These are phyloP conservation scores for Eimeria zaria DNA, from an alignment of 169 alveolate species.

Conservation along the genomic window DNA sequence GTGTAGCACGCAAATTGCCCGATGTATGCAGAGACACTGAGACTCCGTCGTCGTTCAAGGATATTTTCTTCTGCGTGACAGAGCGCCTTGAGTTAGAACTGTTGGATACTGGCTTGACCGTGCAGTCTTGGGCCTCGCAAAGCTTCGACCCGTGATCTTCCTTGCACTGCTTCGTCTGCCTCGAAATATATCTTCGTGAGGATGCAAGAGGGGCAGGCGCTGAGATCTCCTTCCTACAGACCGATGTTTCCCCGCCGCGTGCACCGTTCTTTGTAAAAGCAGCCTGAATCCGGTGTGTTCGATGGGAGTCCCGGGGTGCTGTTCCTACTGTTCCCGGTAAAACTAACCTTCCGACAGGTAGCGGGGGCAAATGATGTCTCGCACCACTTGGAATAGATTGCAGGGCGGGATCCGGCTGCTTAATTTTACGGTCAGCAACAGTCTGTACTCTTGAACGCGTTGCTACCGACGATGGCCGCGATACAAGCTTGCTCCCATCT, in stretches of 20 bases:
- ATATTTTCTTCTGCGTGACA: background rate
- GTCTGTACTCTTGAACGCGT: constrained; percentile 3
- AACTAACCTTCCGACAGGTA: constrained; percentile 26
- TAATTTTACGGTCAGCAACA: constrained; percentile 3
- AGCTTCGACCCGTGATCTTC: constrained; percentile 48
- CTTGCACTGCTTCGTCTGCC: constrained; percentile 46
- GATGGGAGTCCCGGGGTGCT: constrained; percentile 33
- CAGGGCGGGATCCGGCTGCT: background rate
- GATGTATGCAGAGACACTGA: background rate
- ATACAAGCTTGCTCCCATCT: constrained; percentile 38
- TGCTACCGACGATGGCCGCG: constrained; percentile 30
- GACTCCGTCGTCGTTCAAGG: background rate
- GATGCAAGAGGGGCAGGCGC: background rate
- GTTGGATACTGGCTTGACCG: constrained; percentile 21
- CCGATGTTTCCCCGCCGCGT: background rate
- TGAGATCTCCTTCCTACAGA: constrained; percentile 17
- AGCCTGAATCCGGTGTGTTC: background rate
- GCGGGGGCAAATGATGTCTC: constrained; percentile 37
- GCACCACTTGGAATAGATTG: background rate
- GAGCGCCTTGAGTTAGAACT: constrained; percentile 15
- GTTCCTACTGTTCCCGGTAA: constrained; percentile 5
- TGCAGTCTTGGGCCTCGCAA: constrained; percentile 9
- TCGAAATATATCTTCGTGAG: constrained; percentile 16
- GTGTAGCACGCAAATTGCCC: constrained; percentile 70
- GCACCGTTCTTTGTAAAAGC: constrained; percentile 25